Evolutionary conservation across 2,329 filamentous ascomycete genomes (phyloP), one percentile per base, ranked within the genome.

Genomic region (Tolypocladium cylindrosporum): DNA sequence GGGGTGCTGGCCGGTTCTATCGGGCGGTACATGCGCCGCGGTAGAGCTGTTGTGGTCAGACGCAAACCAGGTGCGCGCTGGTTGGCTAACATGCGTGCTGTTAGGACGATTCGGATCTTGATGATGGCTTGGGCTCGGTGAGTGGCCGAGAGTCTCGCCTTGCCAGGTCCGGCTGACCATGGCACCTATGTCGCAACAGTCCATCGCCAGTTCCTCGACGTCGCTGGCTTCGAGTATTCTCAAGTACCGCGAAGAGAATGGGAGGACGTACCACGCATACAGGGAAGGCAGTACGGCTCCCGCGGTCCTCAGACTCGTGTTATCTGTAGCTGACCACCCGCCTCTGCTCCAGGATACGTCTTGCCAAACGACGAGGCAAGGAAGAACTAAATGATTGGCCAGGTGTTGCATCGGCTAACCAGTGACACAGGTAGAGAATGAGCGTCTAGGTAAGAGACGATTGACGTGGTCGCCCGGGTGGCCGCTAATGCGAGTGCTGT

Each of bases 241-340:
- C 42, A 61, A 67, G 7, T 72, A 71, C 61, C 69, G 72, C 6
- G 64, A 68, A 11, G 73, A 75, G 55, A 71, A 74, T 59, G 72
- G 72, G 2, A 63, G 74, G 19, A 74, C 71, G 0, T 75, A 74
- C 43, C 71, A 75, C 55, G 64, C 71, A 8, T 73, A 63, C 53
- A 64, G 63, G 36, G 66, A 68, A 31, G 64, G 63, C 0, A 70
- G 69, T 70, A 54, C 59, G 67, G 14, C 0, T 2, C 6, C 5
- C 3, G 6, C 3, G 4, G 27, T 31, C 5, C 27, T 31, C 27
- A 31, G 27, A 8, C 39, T 19, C 1, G 16, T 34, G 11, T 13
- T 37, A 1, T 37, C 7, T 27, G 21, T 8, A 27, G 43, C 37
- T 60, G 8, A 58, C 43, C 21, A 11, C 19, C 14, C n/a, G 8